Base-by-base conservation (phyloP, 2,329 filamentous ascomycete species). In the Arthrobotrys musiformis region DNA sequence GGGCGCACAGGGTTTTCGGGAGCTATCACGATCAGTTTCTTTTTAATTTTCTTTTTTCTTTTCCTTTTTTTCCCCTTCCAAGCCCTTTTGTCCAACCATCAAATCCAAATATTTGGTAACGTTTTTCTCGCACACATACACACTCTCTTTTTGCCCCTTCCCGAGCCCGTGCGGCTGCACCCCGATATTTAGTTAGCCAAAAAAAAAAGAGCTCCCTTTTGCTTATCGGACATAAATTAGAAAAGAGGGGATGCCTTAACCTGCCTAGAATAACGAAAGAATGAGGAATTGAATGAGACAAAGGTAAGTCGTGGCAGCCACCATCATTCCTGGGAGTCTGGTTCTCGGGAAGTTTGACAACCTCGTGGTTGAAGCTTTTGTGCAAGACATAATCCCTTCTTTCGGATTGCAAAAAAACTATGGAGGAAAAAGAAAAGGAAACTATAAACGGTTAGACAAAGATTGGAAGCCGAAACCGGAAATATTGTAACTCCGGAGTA, bases 291-390 rank as follows among this genome's bases (percentile, higher is more conserved):
- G 5, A 37, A 37, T 37, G 33, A 37, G 2, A 37, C 33, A 44
- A 6, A 26, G 48, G 11, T 15, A 52, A 42, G 35, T 54, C 35
- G 33, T 30, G 63, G 63, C 63, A 56, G 48, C 48, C 63, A 56
- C 46, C 17, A 17, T 35, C 33, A 40, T 52, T 42, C 30, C 35
- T 37, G 24, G 30, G 17, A 62, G 24, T 56, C 63, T 56, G 63
- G 63, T 67, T 44, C 48, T 67, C 46, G 63, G 48, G 48, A 56
- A 52, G 22, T 44, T 46, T 50, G 19, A 56, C 35, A 67, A 22
- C 61, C 28, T 66, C 62, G 62, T 66, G 62, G 42, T 19, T 17
- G 11, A 28, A 26, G 17, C 17, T 28, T 37, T 42, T 61, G 40
- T 62, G 35, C 15, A 28, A 62, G 54, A 58, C 30, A 26, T 22